Conservation (phyloP, 2,329 filamentous ascomycete species). For the Didymella arachidicola region DNA sequence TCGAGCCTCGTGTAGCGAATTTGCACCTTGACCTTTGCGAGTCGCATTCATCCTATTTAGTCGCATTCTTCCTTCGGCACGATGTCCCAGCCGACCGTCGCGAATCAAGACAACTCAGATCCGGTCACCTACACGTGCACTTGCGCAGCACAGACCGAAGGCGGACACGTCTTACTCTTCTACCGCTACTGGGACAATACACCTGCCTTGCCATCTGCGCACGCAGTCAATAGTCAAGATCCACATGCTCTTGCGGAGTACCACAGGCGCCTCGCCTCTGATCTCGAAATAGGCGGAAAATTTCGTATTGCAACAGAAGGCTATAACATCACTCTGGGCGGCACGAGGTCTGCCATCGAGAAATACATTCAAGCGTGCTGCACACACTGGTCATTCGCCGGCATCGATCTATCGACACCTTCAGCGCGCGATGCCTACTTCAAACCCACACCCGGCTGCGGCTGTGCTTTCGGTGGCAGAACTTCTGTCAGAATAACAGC, state of each 20-base stretch:
- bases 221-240: slow-evolving; percentile 10
- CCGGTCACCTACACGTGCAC: slow-evolving; percentile 31
- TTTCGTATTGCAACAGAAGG: slow-evolving; percentile 35
- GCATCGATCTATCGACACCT: slow-evolving; percentile 21
- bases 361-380: slow-evolving; percentile 27
- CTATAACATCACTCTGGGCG: slow-evolving; percentile 36
- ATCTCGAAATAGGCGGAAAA: slow-evolving; percentile 28
- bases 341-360: slow-evolving; percentile 21
- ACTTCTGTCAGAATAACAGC: slow-evolving; percentile 28
- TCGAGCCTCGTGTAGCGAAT: not conserved
- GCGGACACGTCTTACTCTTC: slow-evolving; percentile 31
- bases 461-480: slow-evolving; percentile 28
- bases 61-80: not conserved
- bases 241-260: slow-evolving; percentile 25
- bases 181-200: slow-evolving; percentile 36
- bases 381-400: slow-evolving; percentile 33
- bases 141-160: slow-evolving; percentile 23
- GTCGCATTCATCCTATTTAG: not conserved
- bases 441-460: slow-evolving; percentile 35
- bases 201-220: slow-evolving; percentile 21
- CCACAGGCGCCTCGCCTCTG: slow-evolving; percentile 20
- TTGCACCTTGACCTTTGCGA: not conserved
- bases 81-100: slow-evolving; percentile 2
- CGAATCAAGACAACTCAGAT: slow-evolving; percentile 23
- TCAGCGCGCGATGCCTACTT: slow-evolving; percentile 25